Conservation (phyloP, 805 yeast genomes). For the Clavispora asparagi region DNA sequence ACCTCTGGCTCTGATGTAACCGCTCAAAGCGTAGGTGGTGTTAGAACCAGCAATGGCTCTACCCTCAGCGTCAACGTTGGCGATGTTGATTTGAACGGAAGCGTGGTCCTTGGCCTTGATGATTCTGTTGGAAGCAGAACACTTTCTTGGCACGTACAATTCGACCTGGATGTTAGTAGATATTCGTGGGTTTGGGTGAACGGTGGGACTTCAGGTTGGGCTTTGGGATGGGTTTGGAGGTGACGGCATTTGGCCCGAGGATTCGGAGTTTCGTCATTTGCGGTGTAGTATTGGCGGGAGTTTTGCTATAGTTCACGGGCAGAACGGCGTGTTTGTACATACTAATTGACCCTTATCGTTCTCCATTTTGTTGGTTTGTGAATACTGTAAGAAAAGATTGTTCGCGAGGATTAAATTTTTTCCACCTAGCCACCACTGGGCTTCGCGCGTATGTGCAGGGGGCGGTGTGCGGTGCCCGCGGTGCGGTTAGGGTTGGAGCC, state of each 20-base stretch:
- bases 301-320: not conserved
- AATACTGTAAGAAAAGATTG: conserved; percentile 8
- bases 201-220: not conserved
- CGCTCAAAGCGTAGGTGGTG: conserved; percentile 95
- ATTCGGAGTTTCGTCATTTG: not conserved
- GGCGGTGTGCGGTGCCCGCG: not conserved
- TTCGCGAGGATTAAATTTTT: conserved; percentile 3
- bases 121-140: conserved; percentile 99
- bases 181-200: not conserved
- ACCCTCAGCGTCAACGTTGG: conserved; percentile 96
- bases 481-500: conserved; percentile 7
- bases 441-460: not conserved
- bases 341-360: conserved; percentile 99
- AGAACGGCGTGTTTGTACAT: conserved; percentile 40
- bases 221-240: not conserved
- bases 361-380: conserved; percentile 69
- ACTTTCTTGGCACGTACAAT: conserved; percentile 99
- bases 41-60: conserved; percentile 85
- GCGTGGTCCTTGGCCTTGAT: conserved; percentile 99
- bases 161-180: conserved; percentile 69
- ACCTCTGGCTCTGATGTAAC: conserved; percentile 98
- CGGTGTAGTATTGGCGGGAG: not conserved
- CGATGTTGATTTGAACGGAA: conserved; percentile 97
- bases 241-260: too few species aligned
- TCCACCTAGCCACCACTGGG: conserved; percentile 3